Percentiles rank a stretch among this genome's conserved stretches.
These are phyloP conservation scores for Neonectria punicea DNA, from an alignment of 2,329 filamentous ascomycete species.

Conservation along the genomic window DNA sequence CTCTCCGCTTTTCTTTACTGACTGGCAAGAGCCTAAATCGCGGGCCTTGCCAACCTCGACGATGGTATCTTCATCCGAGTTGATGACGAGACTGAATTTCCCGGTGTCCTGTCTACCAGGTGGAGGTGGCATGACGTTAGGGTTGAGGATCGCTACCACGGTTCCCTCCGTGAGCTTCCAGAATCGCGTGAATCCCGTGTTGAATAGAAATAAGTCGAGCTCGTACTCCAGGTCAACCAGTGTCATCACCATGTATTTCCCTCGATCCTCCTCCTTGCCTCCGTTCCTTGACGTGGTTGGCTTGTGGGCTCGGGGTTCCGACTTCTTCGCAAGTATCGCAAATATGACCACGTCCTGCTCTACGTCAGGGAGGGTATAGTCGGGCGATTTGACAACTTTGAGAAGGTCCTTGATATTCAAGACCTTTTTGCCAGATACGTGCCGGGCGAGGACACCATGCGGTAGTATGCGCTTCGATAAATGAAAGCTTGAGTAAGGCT, in stretches of 20 bases:
- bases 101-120: constrained; percentile 80
- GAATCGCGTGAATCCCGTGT: constrained; percentile 88
- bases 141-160: constrained; percentile 91
- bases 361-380: constrained; percentile 82
- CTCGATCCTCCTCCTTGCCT: constrained; percentile 65
- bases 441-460: constrained; percentile 81
- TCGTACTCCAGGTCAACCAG: constrained; percentile 92
- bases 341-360: constrained; percentile 92
- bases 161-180: constrained; percentile 96
- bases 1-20: constrained; percentile 84
- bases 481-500: constrained; percentile 87
- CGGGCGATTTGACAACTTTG: constrained; percentile 81
- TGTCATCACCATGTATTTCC: constrained; percentile 93
- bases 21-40: constrained; percentile 90
- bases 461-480: constrained; percentile 85
- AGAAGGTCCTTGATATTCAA: constrained; percentile 85
- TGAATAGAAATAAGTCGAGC: constrained; percentile 91
- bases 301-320: constrained; percentile 75
- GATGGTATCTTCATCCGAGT: constrained; percentile 86
- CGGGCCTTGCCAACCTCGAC: constrained; percentile 87
- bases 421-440: constrained; percentile 79
- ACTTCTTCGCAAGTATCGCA: constrained; percentile 88
- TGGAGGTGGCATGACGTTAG: constrained; percentile 87
- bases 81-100: constrained; percentile 85
- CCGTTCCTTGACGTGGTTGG: constrained; percentile 55